Percentiles rank a stretch among this genome's conserved stretches.
Conservation (phyloP, 768 basidiomycete genomes). For the Guyanaporus albipodus region DNA sequence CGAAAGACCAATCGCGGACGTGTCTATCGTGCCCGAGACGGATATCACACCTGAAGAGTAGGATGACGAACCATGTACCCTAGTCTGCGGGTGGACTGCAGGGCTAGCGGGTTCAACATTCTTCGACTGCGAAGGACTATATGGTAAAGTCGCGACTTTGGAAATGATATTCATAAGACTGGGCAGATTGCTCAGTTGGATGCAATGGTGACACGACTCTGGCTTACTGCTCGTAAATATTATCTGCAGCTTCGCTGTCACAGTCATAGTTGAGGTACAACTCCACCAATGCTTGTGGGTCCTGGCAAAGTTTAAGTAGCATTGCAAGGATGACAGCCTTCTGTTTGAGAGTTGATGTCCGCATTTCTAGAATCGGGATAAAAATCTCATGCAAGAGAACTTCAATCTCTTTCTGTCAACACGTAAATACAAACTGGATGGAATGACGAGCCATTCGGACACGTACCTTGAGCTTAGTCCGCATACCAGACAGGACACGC, state of each 20-base stretch:
- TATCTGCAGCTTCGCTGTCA: constrained; percentile 89
- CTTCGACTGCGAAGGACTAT: constrained; percentile 46
- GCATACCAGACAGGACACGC: constrained; percentile 90
- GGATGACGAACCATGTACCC: constrained; percentile 35
- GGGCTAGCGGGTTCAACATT: constrained; percentile 58
- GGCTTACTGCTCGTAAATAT: constrained; percentile 91
- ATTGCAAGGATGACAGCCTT: constrained; percentile 91
- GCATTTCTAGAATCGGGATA: constrained; percentile 97
- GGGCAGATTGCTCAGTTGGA: constrained; percentile 4
- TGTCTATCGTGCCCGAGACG: constrained; percentile 64
- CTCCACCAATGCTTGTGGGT: constrained; percentile 96
- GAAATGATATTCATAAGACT: constrained; percentile 95
- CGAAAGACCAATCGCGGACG: constrained; percentile 62
- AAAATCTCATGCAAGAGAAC: constrained; percentile 98
- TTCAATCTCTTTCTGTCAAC: constrained; percentile 91
- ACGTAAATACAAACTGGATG: constrained; percentile 7
- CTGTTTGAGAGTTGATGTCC: constrained; percentile 91
- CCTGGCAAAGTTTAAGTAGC: constrained; percentile 84
- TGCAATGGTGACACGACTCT: background rate
- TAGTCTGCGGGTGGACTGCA: constrained; percentile 44
- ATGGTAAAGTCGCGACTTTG: constrained; percentile 70
- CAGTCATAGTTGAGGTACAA: constrained; percentile 99
- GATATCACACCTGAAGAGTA: constrained; percentile 64
- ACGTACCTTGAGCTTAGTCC: constrained; percentile 88
- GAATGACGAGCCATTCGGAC: background rate